Conservation (phyloP, 192 early-diverging fungal genomes). For the Coemansia guatemalensis region DNA sequence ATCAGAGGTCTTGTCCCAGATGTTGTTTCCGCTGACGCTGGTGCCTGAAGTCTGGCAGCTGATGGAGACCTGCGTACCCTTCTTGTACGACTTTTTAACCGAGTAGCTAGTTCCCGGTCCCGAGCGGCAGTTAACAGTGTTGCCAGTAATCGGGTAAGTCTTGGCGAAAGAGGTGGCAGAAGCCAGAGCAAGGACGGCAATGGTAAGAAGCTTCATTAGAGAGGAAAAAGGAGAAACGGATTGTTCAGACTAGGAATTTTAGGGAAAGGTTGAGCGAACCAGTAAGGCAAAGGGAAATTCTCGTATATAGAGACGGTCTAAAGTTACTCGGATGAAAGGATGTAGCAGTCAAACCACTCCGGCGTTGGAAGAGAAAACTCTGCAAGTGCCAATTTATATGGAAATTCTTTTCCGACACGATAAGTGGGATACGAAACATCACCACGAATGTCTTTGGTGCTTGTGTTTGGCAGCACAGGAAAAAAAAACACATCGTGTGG, state of each 20-base stretch:
- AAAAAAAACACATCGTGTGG: too few species aligned
- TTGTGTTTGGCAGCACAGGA: too few species aligned
- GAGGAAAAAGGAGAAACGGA: background rate
- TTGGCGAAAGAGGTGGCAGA: slow-evolving; percentile 6
- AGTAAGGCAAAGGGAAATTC: too few species aligned
- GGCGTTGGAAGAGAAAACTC: too few species aligned
- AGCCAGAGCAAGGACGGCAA: slow-evolving; percentile 15
- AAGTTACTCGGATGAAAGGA: too few species aligned
- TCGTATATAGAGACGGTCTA: too few species aligned
- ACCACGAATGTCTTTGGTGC: too few species aligned
- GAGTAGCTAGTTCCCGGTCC: slow-evolving; percentile 33
- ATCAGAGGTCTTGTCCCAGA: slow-evolving; percentile 50
- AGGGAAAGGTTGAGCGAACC: too few species aligned
- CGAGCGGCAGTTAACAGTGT: slow-evolving; percentile 26
- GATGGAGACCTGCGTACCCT: slow-evolving; percentile 18
- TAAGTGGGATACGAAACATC: too few species aligned
- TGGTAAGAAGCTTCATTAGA: slow-evolving; percentile 19
- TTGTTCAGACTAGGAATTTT: background rate
- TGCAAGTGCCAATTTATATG: too few species aligned
- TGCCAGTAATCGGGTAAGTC: slow-evolving; percentile 13
- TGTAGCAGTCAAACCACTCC: too few species aligned
- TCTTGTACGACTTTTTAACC: slow-evolving; percentile 22
- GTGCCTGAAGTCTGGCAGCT: slow-evolving; percentile 33
- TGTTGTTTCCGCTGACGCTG: slow-evolving; percentile 27
- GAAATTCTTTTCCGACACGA: too few species aligned